Base-by-base conservation (phyloP, 352 stramenopile species). In the Globisporangium cederbergense region DNA sequence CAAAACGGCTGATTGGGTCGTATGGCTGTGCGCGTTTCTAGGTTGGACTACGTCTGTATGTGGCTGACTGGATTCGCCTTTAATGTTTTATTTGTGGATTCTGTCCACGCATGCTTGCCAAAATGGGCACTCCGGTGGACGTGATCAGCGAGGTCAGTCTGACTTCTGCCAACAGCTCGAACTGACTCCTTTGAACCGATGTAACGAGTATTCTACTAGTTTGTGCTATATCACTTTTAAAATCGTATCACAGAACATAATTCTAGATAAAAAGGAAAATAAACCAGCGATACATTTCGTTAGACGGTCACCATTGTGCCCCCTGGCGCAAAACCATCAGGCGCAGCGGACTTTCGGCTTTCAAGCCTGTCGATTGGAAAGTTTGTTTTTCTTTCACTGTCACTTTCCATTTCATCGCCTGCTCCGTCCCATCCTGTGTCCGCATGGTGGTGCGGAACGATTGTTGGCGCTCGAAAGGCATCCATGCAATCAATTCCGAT, bases 381-480 rank as follows among this genome's bases (percentile, higher is more conserved):
- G 1, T 45, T 13, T 45, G 4, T 1, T 10, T 13, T 1, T 46
- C 20, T 49, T 49, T 49, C 1, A 2, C 10, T 34, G 9, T 11
- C 2, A 53, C 18, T 10, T 28, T 32, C 45, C 20, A 7, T 20
- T 49, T 49, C 43, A 49, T 14, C 7, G 14, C 34, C 34, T 40
- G 34, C 1, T 40, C 11, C n/a, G 43, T 49, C 43, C 43, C 43
- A 49, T 49, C 45, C 6, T 13, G 18, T 4, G 18, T 22, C 46
- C 46, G 22, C 46, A 53, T 53, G 46, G 20, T 22, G 22, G 11
- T 54, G 47, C 22, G 47, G 47, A 54, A 54, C 47, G 47, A 54
- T 54, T 54, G 47, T 36, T 28, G 2, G 18, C 18, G 4, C 20
- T 25, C 18, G 2, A 51, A 11, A n/a, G 25, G 47, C 22, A 54